Evolutionary conservation across 768 basidiomycete species (phyloP).

Genomic region (Leccinum olivaceopallidum): DNA sequence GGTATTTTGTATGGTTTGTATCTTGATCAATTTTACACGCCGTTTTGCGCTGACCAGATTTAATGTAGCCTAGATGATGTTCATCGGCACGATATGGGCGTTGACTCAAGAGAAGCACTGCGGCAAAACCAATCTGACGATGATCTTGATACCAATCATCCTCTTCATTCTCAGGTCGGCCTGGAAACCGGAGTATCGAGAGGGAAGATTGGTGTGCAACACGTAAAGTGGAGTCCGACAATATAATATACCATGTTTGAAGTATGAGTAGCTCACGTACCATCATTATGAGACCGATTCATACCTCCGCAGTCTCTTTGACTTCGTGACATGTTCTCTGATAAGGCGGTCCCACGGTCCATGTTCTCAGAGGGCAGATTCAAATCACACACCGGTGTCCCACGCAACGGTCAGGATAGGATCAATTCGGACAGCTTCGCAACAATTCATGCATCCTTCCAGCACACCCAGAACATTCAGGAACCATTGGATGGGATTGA

Average conservation of each 20-base stretch:
- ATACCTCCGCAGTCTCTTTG: neutral
- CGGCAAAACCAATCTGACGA: neutral
- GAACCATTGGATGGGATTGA: neutral
- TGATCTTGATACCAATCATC: neutral
- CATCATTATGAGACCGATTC: neutral
- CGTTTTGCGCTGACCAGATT: neutral
- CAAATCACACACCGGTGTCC: neutral
- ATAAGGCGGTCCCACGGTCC: neutral
- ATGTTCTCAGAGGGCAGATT: neutral
- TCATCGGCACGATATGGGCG: slow-evolving; percentile 1
- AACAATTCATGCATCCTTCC: neutral
- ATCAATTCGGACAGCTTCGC: neutral
- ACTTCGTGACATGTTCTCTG: neutral
- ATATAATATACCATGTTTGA: neutral
- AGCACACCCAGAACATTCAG: neutral
- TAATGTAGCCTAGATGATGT: neutral
- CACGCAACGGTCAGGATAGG: neutral
- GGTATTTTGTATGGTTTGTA: slow-evolving; percentile 3
- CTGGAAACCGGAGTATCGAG: neutral
- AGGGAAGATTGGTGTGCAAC: neutral
- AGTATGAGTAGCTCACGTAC: neutral
- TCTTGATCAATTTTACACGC: neutral
- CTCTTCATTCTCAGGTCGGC: neutral
- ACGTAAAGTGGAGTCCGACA: neutral
- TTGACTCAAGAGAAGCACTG: neutral